A percentile compares a stretch with the other conserved stretches of the same genome.
These are phyloP conservation scores for Gossypium australe DNA, from an alignment of 345 rosid species.

Conservation along the genomic window DNA sequence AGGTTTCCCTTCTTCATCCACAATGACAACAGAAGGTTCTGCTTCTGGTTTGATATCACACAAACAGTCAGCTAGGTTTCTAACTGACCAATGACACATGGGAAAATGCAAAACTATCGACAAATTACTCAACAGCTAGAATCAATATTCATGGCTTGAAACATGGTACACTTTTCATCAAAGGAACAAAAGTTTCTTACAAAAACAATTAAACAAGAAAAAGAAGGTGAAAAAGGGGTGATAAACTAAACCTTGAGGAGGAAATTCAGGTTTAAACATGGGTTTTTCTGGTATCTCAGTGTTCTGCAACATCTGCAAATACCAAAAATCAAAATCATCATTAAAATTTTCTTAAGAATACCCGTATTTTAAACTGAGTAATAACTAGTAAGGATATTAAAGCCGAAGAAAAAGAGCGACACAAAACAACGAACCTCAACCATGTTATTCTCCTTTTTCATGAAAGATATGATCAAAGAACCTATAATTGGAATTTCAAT, in stretches of 20 bases:
- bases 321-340: constrained; percentile 8
- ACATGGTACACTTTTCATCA: background rate
- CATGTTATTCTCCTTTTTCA: constrained; percentile 62
- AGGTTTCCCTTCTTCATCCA: constrained; percentile 60
- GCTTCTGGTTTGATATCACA: constrained; percentile 37
- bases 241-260: constrained; percentile 56
- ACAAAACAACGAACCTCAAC: constrained; percentile 36
- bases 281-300: constrained; percentile 75
- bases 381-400: background rate
- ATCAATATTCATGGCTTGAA: background rate
- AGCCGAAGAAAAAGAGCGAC: background rate
- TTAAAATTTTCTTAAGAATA: background rate
- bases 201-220: background rate
- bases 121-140: background rate
- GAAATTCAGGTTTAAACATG: constrained; percentile 82
- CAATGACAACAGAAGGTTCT: constrained; percentile 42
- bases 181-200: background rate
- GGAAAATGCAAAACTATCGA: background rate
- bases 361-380: background rate
- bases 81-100: background rate
- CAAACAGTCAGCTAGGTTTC: background rate
- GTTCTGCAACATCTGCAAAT: constrained; percentile 50
- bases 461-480: constrained; percentile 35
- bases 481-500: constrained; percentile 68
- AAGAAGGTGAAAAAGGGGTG: background rate